Evolutionary conservation across 805 yeast species (phyloP).

Genomic region (Candida silvicultrix): DNA sequence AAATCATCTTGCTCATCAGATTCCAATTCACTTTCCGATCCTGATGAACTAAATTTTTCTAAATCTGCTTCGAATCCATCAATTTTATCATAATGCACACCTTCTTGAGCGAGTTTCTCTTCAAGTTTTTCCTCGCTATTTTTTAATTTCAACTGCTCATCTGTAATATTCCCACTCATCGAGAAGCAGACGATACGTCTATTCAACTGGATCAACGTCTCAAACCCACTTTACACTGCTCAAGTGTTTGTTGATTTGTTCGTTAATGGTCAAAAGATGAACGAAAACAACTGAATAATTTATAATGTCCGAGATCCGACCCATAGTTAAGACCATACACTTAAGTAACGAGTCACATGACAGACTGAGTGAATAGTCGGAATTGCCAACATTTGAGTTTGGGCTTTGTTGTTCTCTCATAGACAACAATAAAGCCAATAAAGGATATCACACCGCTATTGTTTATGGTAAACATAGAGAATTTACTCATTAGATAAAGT

Average conservation of each 20-base stretch:
- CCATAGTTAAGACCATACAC: neutral
- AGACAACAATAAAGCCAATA: neutral
- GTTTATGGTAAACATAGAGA: too few relatives aligned
- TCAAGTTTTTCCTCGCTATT: too few relatives aligned
- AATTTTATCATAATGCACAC: neutral
- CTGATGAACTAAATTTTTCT: neutral
- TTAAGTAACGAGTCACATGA: too few relatives aligned
- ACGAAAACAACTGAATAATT: neutral
- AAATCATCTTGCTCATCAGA: conserved; percentile 26
- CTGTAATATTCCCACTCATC: neutral
- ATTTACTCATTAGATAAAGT: too few relatives aligned
- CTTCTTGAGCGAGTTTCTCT: neutral
- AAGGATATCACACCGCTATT: too few relatives aligned
- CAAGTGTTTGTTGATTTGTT: too few relatives aligned
- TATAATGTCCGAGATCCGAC: neutral
- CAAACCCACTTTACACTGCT: too few relatives aligned
- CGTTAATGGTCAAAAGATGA: neutral
- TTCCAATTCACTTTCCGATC: conserved; percentile 2
- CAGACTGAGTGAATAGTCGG: too few relatives aligned
- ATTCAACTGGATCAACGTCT: too few relatives aligned
- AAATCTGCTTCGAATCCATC: neutral
- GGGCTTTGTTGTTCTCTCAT: neutral
- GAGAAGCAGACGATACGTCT: too few relatives aligned
- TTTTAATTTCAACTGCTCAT: neutral
- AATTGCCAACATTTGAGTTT: too few relatives aligned